Evolutionary conservation across 352 stramenopile genomes (phyloP).

Genomic region (Pythium phragmiticola): DNA sequence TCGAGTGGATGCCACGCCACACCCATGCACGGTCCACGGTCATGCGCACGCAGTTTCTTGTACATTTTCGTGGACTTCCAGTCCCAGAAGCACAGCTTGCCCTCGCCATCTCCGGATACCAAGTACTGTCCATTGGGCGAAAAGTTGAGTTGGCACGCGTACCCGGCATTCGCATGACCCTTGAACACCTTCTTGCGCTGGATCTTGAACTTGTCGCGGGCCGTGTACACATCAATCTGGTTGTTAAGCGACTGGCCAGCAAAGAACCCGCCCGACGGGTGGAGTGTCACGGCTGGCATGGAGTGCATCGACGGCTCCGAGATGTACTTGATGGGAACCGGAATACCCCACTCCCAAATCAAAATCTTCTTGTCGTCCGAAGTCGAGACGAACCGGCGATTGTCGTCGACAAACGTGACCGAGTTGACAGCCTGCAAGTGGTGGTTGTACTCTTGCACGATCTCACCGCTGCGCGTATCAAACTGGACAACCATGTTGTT

Average conservation of each 20-base stretch:
- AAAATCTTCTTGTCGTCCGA: constrained; percentile 99
- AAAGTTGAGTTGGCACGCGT: constrained; percentile 95
- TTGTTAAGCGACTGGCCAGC: constrained; percentile 98
- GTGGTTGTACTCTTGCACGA: constrained; percentile 99
- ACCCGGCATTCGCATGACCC: constrained; percentile 93
- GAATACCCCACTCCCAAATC: constrained; percentile 97
- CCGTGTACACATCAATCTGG: constrained; percentile 97
- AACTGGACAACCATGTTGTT: constrained; percentile 97
- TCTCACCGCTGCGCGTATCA: constrained; percentile 84
- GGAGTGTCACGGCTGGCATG: constrained; percentile 95
- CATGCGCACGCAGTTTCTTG: constrained; percentile 89
- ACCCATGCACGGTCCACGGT: constrained; percentile 94
- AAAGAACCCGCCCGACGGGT: constrained; percentile 93
- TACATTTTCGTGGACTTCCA: constrained; percentile 95
- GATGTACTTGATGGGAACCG: constrained; percentile 99
- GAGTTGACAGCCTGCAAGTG: constrained; percentile 98
- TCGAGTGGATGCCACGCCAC: constrained; percentile 97
- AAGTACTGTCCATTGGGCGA: constrained; percentile 95
- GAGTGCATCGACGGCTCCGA: constrained; percentile 98
- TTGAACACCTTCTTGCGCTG: constrained; percentile 93
- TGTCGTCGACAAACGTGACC: constrained; percentile 98
- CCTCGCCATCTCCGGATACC: constrained; percentile 95
- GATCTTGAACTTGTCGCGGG: constrained; percentile 94
- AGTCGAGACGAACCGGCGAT: constrained; percentile 92
- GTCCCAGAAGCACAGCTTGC: constrained; percentile 99